Evolutionary conservation across 2,329 filamentous ascomycete genomes (phyloP).

Genomic region (Colletotrichum salicis): DNA sequence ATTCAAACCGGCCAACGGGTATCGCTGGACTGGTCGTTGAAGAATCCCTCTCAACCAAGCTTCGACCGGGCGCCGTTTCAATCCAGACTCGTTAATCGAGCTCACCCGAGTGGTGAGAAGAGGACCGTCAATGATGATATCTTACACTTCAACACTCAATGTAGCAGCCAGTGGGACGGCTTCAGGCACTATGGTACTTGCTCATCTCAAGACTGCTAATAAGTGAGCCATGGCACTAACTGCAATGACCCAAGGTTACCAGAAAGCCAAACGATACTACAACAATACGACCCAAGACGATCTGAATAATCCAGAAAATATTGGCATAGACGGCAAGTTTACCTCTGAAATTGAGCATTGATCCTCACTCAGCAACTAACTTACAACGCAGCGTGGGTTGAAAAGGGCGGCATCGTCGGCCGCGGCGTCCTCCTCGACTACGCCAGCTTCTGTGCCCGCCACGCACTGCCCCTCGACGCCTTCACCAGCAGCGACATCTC

Average conservation of each 20-base stretch:
- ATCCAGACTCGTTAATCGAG: slow-evolving; percentile 54
- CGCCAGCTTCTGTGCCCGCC: slow-evolving; percentile 58
- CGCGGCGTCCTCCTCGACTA: slow-evolving; percentile 66
- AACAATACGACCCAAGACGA: slow-evolving; percentile 54
- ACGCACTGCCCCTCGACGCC: slow-evolving; percentile 61
- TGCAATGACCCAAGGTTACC: slow-evolving; percentile 40
- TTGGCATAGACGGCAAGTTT: slow-evolving; percentile 51
- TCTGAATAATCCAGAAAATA: slow-evolving; percentile 47
- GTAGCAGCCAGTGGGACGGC: slow-evolving; percentile 52
- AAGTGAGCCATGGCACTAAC: not conserved
- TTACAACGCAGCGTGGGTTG: slow-evolving; percentile 21
- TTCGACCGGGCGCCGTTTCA: slow-evolving; percentile 45
- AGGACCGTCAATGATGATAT: slow-evolving; percentile 47
- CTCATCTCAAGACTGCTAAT: slow-evolving; percentile 17
- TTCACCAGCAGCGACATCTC: slow-evolving; percentile 63
- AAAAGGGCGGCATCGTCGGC: slow-evolving; percentile 56
- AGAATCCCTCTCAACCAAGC: slow-evolving; percentile 46
- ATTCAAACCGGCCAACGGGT: slow-evolving; percentile 40
- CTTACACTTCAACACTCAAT: slow-evolving; percentile 49
- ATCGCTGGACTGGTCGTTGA: slow-evolving; percentile 47
- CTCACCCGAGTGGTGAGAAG: slow-evolving; percentile 37
- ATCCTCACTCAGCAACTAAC: not conserved
- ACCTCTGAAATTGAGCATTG: no score
- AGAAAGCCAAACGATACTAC: slow-evolving; percentile 48
- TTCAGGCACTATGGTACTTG: slow-evolving; percentile 46